A percentile compares a stretch with the other conserved stretches of the same genome.
Conservation (phyloP, 2,329 filamentous ascomycete genomes). For the Cytospora paraplurivora region DNA sequence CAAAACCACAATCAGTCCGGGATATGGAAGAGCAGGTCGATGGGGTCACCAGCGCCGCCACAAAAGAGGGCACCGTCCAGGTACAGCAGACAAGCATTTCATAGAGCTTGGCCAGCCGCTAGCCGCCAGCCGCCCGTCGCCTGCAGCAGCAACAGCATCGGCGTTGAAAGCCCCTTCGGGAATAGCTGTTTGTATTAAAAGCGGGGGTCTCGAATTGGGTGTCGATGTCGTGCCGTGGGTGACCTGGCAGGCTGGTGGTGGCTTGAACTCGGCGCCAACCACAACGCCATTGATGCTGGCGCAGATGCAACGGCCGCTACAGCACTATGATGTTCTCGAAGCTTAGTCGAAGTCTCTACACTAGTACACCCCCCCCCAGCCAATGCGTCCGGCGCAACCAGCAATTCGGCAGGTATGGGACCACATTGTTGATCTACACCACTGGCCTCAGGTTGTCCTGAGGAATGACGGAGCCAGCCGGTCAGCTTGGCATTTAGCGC, state of each 20-base stretch:
- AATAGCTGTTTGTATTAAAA: slow-evolving; percentile 11
- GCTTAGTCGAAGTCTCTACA: slow-evolving; percentile 14
- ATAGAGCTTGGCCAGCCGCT: slow-evolving; percentile 26
- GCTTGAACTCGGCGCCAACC: slow-evolving; percentile 14
- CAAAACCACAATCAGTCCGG: slow-evolving; percentile 36
- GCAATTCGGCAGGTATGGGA: neutral
- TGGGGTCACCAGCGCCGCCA: neutral
- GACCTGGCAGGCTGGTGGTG: slow-evolving; percentile 7
- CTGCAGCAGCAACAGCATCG: slow-evolving; percentile 16
- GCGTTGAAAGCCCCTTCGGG: slow-evolving; percentile 16
- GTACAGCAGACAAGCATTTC: slow-evolving; percentile 6
- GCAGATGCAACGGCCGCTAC: slow-evolving; percentile 22
- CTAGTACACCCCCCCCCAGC: neutral
- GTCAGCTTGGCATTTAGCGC: slow-evolving; percentile 10
- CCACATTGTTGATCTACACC: neutral
- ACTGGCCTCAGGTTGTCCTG: neutral
- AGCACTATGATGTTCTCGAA: slow-evolving; percentile 6
- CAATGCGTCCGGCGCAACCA: neutral
- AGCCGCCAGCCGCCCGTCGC: slow-evolving; percentile 11
- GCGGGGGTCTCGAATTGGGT: slow-evolving; percentile 12
- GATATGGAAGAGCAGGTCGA: slow-evolving; percentile 10
- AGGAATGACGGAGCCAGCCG: slow-evolving; percentile 5
- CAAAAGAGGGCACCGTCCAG: slow-evolving; percentile 14
- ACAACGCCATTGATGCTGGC: slow-evolving; percentile 19
- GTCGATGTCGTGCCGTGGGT: slow-evolving; percentile 12